phyloP scores from a whole-genome alignment of 164 flowering plant species.

The Sedum album region DNA sequence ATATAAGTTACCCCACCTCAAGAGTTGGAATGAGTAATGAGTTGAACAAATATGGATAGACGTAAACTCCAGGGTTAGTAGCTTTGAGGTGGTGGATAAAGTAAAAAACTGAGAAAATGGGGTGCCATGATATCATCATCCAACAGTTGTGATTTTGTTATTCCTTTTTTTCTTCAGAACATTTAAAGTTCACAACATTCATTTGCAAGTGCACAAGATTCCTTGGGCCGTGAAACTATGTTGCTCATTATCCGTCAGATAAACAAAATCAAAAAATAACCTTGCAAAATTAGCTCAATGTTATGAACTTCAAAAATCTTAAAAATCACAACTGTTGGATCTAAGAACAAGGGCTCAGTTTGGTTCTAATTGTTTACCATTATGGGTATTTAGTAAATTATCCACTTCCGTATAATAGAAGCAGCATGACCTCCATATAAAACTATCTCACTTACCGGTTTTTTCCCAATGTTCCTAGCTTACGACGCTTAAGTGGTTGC shows the following conservation, averaged over 20 bases:
- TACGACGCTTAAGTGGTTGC: slow-evolving; percentile 44
- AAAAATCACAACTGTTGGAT: background rate
- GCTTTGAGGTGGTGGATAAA: background rate
- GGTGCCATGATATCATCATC: background rate
- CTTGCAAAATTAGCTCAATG: too few relatives aligned
- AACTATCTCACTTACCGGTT: slow-evolving; percentile 50
- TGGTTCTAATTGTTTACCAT: background rate
- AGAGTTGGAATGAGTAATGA: background rate
- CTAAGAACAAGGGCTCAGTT: background rate
- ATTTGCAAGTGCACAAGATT: background rate
- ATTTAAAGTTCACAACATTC: background rate
- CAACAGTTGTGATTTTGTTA: background rate
- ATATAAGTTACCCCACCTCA: background rate
- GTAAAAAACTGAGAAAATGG: background rate
- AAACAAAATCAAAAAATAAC: too few relatives aligned
- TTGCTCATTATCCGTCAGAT: background rate
- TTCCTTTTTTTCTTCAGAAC: background rate
- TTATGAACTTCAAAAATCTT: background rate
- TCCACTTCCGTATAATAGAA: background rate
- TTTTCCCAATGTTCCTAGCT: slow-evolving; percentile 89
- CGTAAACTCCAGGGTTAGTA: background rate
- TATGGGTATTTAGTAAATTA: background rate
- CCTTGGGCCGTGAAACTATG: background rate
- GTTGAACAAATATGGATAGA: background rate
- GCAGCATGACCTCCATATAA: background rate